Base-by-base conservation (phyloP, 1,284 basidiomycete species). In the Cutaneotrichosporon cyanovorans region DNA sequence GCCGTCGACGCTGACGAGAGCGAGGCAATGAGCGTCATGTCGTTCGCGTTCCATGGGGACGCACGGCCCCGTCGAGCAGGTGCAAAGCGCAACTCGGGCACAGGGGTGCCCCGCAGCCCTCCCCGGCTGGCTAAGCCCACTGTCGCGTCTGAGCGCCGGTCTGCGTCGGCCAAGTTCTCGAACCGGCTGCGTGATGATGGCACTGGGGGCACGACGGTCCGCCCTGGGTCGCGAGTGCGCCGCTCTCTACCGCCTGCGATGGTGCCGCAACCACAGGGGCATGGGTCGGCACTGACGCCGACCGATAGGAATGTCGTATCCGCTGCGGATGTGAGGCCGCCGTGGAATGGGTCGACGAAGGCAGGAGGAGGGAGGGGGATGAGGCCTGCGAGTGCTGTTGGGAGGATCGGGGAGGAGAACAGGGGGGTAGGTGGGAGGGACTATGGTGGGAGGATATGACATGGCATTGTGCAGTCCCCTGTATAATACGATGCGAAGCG, bases 81-180 rank as follows among this genome's bases (percentile, higher is more conserved):
- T 2, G 28, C 20, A 14, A 28, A 28, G 25, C 25, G 25, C 25
- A 7, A 28, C 25, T 28, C 25, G 25, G 8, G 12, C 25, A 20
- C 37, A 6, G 9, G 25, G 19, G 11, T 36, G 36, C 32, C 21
- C n/a, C 40, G 37, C 19, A 37, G 15, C 33, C 32, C 22, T 22
- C 37, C 39, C 6, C 41, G 41, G n/a, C 14, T 30, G 3, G 21
- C 35, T 15, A 50, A 42, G 19, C 30, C 47, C 2, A 23, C 45
- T 9, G 37, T 19, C 19, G 5, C 47, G 18, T 22, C 51, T 19
- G 48, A 46, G 19, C 52, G 58, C n/a, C 44, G 59, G 16, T 50
- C 53, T 8, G 58, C 55, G 8, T 63, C 62, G 10, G 59, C 61
- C 16, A 70, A 70, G 44, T 70, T 68, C 42, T 65, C 62, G 1